Base-by-base conservation (phyloP, 148 eudicot genomes). In the Amaranthus palmeri region DNA sequence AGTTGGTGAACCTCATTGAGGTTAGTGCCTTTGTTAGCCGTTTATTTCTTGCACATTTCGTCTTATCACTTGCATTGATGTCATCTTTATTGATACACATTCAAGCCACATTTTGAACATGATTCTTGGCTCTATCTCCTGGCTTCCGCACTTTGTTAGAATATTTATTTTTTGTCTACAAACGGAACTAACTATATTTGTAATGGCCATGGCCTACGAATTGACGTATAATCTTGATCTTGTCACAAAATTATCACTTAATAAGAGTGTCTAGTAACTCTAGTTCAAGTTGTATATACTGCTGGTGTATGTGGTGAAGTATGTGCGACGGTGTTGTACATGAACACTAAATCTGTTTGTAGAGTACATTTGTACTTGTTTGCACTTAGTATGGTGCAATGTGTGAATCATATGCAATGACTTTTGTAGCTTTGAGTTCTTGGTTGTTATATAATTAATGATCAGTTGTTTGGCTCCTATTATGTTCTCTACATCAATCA, bases 161-260 rank as follows among this genome's bases (percentile, higher is more conserved):
- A 25, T 25, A 25, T 25, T 75, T 25, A 25, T 25, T 75, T 59
- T 78, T 70, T 82, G 80, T 83, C 80, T 73, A 77, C 54, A 73
- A 85, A 86, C 69, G 82, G 68, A 72, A 61, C 67, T 77, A 47
- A 63, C 49, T 77, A 25, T 25, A 25, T 25, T 25, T 25, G 2
- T 25, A 25, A 25, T 25, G 36, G 75, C 58, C 12, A 52, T 46
- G 14, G 60, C 69, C 52, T 45, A 56, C 58, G 58, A 56, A n/a
- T 65, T 54, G 36, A 18, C 72, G 48, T 59, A 4, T 67, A 47
- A 67, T 55, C 47, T 53, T 63, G 59, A 18, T 64, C 10, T 67
- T 48, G 42, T 54, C 36, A 7, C 60, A 43, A 54, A 65, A 70
- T 47, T 53, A 25, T 25, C 36, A 25, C 36, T 25, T 25, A 25